Evolutionary conservation across 1,284 basidiomycete species (phyloP), one percentile per base, ranked within the genome.

Genomic region (Sporisorium reilianum): DNA sequence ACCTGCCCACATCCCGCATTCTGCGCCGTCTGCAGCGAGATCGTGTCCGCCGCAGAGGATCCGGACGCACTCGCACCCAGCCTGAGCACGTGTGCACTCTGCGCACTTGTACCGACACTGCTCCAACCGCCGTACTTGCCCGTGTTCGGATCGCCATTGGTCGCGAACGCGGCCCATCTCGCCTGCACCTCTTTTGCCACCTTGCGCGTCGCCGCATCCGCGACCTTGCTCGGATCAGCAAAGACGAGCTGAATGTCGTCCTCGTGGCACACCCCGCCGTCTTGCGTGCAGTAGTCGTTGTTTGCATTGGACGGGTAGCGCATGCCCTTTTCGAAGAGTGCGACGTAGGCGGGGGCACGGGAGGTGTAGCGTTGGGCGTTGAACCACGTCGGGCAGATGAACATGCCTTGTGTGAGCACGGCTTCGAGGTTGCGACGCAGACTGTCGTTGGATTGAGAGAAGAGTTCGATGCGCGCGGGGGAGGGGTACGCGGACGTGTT

Each of bases 191-290:
- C 75, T 26, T 48, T 40, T 18, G 61, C 52, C 8, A 57, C 25
- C 18, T 30, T 40, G 16, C 26, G 18, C 14, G 50, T 36, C 3
- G 56, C 26, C 12, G 50, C 44, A 12, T 55, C 55, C 8, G 32
- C 44, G 10, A 70, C 42, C 14, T 52, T 56, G 45, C 42, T 50
- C 0, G 58, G 56, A 30, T 67, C 66, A 11, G 60, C 53, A 26
- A 81, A 81, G 40, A 80, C 46, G 12, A 74, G 58, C 38, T 48
- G 57, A 30, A 81, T 80, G 60, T 81, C 80, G 63, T 81, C 80
- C 40, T 81, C 80, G 70, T 81, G 80, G 54, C 80, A 81, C 18
- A 77, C 71, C 10, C 51, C 55, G 25, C 52, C 32, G 2, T 34
- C 36, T 4, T 34, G 5, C 5, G 28, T 11, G 42, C 80, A 81